These are phyloP conservation scores for Zygoascus flipseniorum DNA, from an alignment of 805 yeast genomes.

Conservation along the genomic window DNA sequence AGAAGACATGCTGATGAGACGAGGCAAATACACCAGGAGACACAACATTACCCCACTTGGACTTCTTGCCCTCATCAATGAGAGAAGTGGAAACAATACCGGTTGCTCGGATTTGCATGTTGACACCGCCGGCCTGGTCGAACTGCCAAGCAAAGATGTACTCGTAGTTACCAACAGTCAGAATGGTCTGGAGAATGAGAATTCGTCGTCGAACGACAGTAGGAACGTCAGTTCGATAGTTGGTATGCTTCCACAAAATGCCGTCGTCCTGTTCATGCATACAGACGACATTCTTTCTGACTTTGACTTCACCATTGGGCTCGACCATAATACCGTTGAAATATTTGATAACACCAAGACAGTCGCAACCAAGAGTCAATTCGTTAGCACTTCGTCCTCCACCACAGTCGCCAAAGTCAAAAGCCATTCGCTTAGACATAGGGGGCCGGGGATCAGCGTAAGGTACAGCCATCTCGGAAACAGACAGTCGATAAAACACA, in stretches of 20 bases:
- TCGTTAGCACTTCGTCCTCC: conserved; percentile 70
- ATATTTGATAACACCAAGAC: conserved; percentile 75
- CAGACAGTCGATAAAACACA: conserved; percentile 59
- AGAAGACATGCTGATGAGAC: conserved; percentile 73
- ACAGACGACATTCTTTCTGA: conserved; percentile 64
- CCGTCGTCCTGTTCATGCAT: conserved; percentile 83
- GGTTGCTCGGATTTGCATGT: conserved; percentile 74
- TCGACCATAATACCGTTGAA: conserved; percentile 54
- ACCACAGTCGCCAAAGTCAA: conserved; percentile 80
- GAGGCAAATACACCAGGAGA: conserved; percentile 80
- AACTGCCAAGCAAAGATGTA: conserved; percentile 64
- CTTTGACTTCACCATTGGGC: conserved; percentile 52
- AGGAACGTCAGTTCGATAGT: conserved; percentile 65
- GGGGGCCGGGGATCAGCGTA: conserved; percentile 82
- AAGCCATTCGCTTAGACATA: conserved; percentile 78
- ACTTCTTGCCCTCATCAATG: conserved; percentile 56
- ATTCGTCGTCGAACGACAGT: conserved; percentile 67
- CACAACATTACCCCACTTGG: conserved; percentile 63
- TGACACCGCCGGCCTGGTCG: conserved; percentile 70
- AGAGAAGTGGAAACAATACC: conserved; percentile 84
- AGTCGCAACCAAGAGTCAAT: conserved; percentile 69
- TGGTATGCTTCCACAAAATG: conserved; percentile 67
- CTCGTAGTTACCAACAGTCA: conserved; percentile 81
- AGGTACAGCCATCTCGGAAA: conserved; percentile 83
- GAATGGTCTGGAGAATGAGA: conserved; percentile 71